Evolutionary conservation across 78 protist genomes (phyloP), one percentile per base, ranked within the genome.

Genomic region (Dictyostelium purpureum): DNA sequence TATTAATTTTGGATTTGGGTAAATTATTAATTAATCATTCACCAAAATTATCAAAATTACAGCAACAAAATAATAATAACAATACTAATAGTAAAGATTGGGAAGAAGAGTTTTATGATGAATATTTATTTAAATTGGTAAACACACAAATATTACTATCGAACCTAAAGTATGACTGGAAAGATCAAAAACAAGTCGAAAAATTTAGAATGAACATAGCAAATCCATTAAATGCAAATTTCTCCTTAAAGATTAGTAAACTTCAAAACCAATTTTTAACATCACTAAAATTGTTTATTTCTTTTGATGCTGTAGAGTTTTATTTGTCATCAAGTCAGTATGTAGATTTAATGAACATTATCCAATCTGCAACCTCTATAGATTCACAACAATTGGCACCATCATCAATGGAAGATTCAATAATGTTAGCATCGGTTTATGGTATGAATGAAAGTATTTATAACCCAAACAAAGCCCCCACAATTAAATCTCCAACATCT

Each of bases 71-170:
- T 4, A 40, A 59, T 10, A 57, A 52, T 2, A 21, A 24, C 28
- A 63, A 16, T 38, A 2, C 54, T 14, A 11, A 49, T 7, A 49
- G 54, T 18, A 65, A 65, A 65, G 74, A 65, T 35, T 40, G 31
- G 31, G 54, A 69, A 69, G 92, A 74, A 31, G 92, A 85, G 26
- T 85, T 85, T 63, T 85, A 85, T 61, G 92, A 85, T 61, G 92
- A 85, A 61, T 85, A 85, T 61, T 21, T 9, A n/a, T 85, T 85
- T 57, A 33, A 73, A 38, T 40, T 85, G n/a, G n/a, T 42, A 18
- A 51, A 85, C 47, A 85, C 79, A 7, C 92, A 73, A 42, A 59
- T 85, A n/a, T 59, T 85, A 47, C 33, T 85, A 37, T 18, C 82
- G 21, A 49, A 42, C 21, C 51, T 52, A n/a, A 11, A 33, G 28